A percentile compares a stretch with the other conserved stretches of the same genome.
These are phyloP conservation scores for Fusarium nanum DNA, from an alignment of 2,329 filamentous ascomycete genomes.

Conservation along the genomic window DNA sequence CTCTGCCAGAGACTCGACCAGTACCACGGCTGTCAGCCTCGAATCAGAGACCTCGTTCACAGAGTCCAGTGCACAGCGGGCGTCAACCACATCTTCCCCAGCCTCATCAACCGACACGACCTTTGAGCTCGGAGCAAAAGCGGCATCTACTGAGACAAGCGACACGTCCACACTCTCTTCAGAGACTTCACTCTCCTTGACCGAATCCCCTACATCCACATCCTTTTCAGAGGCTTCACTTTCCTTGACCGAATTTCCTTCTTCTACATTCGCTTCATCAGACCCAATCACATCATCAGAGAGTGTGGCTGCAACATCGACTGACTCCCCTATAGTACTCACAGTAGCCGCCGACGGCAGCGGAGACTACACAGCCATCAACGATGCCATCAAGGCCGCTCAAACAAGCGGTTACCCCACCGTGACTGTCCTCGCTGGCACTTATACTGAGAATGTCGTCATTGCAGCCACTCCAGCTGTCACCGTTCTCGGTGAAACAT, in stretches of 20 bases:
- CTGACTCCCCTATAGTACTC: slow-evolving; percentile 47
- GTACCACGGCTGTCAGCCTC: background rate
- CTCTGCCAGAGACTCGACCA: background rate
- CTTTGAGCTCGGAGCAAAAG: background rate
- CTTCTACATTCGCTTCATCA: slow-evolving; percentile 20
- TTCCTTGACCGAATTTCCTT: slow-evolving; percentile 12
- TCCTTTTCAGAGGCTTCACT: slow-evolving; percentile 7
- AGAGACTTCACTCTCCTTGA: background rate
- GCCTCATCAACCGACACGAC: background rate
- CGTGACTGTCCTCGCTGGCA: slow-evolving; percentile 58
- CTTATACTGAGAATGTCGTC: slow-evolving; percentile 57
- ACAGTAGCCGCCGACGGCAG: slow-evolving; percentile 58
- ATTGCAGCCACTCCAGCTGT: slow-evolving; percentile 56
- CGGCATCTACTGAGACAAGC: background rate
- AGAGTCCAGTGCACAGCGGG: background rate
- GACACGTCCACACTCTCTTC: background rate
- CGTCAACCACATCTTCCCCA: background rate
- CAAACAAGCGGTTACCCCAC: slow-evolving; percentile 54
- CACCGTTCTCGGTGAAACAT: slow-evolving; percentile 54
- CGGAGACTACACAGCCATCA: slow-evolving; percentile 59
- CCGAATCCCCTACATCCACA: background rate
- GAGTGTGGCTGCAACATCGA: slow-evolving; percentile 22
- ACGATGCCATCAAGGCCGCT: slow-evolving; percentile 57
- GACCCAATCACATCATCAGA: slow-evolving; percentile 21
- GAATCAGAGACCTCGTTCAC: no score